These are phyloP conservation scores for Athelia psychrophila DNA, from an alignment of 1,284 basidiomycete species.

Conservation along the genomic window DNA sequence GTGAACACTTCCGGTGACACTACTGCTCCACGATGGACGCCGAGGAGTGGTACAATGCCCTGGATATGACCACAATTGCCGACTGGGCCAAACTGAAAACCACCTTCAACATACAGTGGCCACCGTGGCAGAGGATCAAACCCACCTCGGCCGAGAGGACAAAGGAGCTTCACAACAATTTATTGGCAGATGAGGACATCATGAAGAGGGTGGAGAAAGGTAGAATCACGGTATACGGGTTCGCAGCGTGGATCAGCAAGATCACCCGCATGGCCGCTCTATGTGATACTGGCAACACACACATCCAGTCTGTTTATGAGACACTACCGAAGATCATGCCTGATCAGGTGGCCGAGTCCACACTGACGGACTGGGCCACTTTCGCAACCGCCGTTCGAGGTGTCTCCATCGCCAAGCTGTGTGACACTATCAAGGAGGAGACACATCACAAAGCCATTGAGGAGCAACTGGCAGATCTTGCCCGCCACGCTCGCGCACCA, in stretches of 20 bases:
- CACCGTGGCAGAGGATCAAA: not conserved
- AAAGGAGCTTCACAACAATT: not conserved
- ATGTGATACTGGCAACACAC: not conserved
- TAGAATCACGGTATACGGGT: not conserved
- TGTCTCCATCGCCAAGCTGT: not conserved
- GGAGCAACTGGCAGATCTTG: not conserved
- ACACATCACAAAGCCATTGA: not conserved
- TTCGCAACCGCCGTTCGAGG: not conserved
- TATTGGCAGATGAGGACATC: not conserved
- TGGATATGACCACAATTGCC: not conserved
- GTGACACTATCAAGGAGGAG: not conserved
- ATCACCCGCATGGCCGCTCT: not conserved
- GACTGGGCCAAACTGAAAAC: not conserved
- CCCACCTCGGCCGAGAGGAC: not conserved
- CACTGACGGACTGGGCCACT: not conserved
- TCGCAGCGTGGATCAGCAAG: not conserved
- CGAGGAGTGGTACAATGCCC: slow-evolving; percentile 1
- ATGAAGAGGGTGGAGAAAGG: not conserved
- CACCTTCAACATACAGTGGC: not conserved
- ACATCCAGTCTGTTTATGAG: not conserved
- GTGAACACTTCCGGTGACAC: not conserved
- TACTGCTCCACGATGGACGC: not conserved
- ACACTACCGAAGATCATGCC: not conserved
- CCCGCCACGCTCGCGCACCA: not conserved
- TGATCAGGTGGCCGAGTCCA: not conserved